Evolutionary conservation across 495 filamentous ascomycete species (phyloP).

Genomic region (Penicillium flavigenum): DNA sequence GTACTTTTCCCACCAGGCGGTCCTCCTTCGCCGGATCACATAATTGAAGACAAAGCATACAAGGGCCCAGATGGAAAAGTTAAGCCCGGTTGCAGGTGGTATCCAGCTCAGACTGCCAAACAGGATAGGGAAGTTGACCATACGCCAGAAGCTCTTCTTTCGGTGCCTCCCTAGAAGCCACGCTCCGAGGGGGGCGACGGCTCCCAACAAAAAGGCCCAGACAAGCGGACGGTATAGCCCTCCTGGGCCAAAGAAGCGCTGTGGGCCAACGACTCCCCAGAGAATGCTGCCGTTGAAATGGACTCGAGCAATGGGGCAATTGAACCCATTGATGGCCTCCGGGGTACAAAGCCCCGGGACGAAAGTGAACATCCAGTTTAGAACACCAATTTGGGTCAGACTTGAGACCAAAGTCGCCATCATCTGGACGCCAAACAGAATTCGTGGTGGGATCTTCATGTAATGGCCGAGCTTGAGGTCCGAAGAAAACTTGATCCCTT

Average conservation of each 20-base stretch:
- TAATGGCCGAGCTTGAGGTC: conserved; percentile 77
- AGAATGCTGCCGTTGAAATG: conserved; percentile 89
- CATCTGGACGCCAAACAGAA: conserved; percentile 76
- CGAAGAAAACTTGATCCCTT: conserved; percentile 50
- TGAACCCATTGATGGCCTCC: conserved; percentile 78
- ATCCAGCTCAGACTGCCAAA: conserved; percentile 62
- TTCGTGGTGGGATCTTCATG: conserved; percentile 86
- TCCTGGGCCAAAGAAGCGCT: conserved; percentile 66
- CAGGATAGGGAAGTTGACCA: conserved; percentile 47
- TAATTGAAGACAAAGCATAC: conserved; percentile 84
- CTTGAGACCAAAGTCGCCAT: conserved; percentile 75
- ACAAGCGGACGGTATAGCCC: conserved; percentile 59
- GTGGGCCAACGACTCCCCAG: conserved; percentile 83
- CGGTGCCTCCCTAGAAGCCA: conserved; percentile 60
- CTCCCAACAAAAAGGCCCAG: conserved; percentile 78
- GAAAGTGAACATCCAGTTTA: conserved; percentile 86
- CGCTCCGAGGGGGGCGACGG: conserved; percentile 63
- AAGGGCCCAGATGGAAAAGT: conserved; percentile 42
- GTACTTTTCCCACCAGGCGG: conserved; percentile 83
- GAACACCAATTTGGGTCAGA: conserved; percentile 74
- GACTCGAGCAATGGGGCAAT: conserved; percentile 81
- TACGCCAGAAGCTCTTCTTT: conserved; percentile 43
- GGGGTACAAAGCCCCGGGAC: conserved; percentile 76
- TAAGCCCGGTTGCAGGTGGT: conserved; percentile 60
- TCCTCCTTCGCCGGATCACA: conserved; percentile 61